Conservation (phyloP, 2,329 filamentous ascomycete genomes). For the Phyllosticta ampelicida region DNA sequence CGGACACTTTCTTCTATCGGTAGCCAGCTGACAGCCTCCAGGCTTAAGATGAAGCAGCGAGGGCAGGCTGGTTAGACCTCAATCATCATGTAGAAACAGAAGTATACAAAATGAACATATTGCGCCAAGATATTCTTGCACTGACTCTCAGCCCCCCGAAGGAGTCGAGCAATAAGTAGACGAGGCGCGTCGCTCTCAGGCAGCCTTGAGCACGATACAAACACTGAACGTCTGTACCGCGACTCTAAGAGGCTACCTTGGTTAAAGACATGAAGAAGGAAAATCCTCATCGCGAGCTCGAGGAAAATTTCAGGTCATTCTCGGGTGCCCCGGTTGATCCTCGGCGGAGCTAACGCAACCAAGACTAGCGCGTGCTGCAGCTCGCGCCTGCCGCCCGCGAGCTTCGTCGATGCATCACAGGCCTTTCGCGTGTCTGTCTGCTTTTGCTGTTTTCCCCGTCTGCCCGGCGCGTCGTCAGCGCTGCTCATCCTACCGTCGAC, state of each 20-base stretch:
- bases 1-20: not conserved
- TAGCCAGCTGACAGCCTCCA: constrained; percentile 17
- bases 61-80: constrained; percentile 26
- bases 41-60: constrained; percentile 75
- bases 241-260: constrained; percentile 94
- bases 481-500: not conserved
- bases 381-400: not conserved
- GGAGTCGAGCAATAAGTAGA: constrained; percentile 41
- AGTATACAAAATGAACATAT: constrained; percentile 22
- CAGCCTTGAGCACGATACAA: constrained; percentile 98
- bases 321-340: not conserved
- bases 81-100: not conserved
- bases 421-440: constrained; percentile 6
- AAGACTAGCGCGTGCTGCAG: not conserved
- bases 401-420: not conserved
- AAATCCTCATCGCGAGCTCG: no score
- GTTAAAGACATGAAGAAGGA: constrained; percentile 33
- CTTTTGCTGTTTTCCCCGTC: constrained; percentile 3
- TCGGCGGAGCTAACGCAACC: not conserved
- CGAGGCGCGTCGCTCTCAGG: constrained; percentile 69
- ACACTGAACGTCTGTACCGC: constrained; percentile 85
- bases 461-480: constrained; percentile 4
- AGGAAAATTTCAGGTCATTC: not conserved
- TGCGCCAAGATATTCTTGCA: constrained; percentile 28
- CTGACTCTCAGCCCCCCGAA: constrained; percentile 34